A percentile compares a stretch with the other conserved stretches of the same genome.
Conservation (phyloP, 2,329 filamentous ascomycete species). For the Aureobasidium musti region DNA sequence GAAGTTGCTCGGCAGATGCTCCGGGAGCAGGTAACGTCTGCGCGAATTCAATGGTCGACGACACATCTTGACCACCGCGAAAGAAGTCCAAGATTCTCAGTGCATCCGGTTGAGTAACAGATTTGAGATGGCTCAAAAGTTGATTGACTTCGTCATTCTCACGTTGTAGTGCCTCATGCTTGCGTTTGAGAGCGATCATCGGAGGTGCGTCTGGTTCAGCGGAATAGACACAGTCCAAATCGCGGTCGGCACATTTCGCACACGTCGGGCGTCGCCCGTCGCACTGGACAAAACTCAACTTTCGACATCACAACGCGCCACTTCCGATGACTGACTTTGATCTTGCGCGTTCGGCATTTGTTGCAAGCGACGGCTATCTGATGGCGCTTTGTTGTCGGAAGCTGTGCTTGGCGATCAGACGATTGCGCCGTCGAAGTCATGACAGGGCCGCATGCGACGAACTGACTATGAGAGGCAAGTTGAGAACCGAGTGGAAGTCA, state of each 20-base stretch:
- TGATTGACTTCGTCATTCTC: not conserved
- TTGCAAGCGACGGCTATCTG: not conserved
- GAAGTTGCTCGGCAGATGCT: too few relatives aligned
- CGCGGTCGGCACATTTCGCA: not conserved
- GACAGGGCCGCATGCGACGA: too few relatives aligned
- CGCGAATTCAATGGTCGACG: too few relatives aligned
- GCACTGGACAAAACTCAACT: not conserved
- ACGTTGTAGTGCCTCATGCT: not conserved
- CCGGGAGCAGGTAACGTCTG: too few relatives aligned
- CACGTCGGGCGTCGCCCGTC: not conserved
- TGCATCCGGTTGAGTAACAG: not conserved
- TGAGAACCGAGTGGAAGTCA: too few relatives aligned
- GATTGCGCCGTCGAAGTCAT: too few relatives aligned
- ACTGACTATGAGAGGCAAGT: too few relatives aligned
- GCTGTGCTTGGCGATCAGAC: too few relatives aligned
- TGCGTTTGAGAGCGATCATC: not conserved
- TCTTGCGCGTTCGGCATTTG: not conserved
- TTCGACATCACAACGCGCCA: not conserved
- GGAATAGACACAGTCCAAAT: not conserved
- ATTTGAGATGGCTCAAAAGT: not conserved
- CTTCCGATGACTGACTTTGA: not conserved
- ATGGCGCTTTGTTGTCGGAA: not conserved
- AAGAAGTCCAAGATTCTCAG: not conserved
- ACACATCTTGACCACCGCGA: too few relatives aligned
- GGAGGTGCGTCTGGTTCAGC: not conserved